A percentile compares a stretch with the other conserved stretches of the same genome.
Conservation (phyloP, 2,329 filamentous ascomycete genomes). For the Beauveria varroae region DNA sequence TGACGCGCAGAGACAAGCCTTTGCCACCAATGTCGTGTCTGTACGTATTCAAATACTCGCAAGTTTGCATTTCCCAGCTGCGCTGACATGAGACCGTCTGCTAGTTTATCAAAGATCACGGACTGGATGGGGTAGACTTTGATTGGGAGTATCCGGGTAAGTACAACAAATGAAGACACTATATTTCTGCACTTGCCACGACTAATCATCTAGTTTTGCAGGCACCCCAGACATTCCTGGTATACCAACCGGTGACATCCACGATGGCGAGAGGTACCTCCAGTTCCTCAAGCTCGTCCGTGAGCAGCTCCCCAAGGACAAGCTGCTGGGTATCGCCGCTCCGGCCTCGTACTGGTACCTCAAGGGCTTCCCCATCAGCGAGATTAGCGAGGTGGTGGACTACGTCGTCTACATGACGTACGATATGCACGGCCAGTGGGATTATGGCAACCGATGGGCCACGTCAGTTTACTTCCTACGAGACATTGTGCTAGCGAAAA, state of each 20-base stretch:
- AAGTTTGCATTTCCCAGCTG: background rate
- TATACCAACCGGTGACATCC: constrained; percentile 17
- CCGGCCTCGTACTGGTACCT: constrained; percentile 38
- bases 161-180: background rate
- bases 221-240: constrained; percentile 18
- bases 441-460: constrained; percentile 20
- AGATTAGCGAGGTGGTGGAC: constrained; percentile 42
- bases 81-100: too few relatives aligned
- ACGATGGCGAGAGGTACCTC: constrained; percentile 26
- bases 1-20: constrained; percentile 21
- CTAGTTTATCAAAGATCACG: constrained; percentile 26
- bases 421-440: constrained; percentile 65
- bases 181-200: background rate
- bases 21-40: constrained; percentile 22
- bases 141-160: constrained; percentile 20
- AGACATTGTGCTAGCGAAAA: too few relatives aligned
- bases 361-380: constrained; percentile 35
- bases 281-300: constrained; percentile 20
- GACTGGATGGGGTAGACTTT: constrained; percentile 27
- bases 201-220: background rate
- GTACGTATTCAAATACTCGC: background rate
- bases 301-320: constrained; percentile 12
- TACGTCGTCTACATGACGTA: constrained; percentile 63
- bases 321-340: constrained; percentile 17
- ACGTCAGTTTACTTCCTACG: background rate